These are phyloP conservation scores for Gentiana dahurica DNA, from an alignment of 257 asterid species.

Conservation along the genomic window DNA sequence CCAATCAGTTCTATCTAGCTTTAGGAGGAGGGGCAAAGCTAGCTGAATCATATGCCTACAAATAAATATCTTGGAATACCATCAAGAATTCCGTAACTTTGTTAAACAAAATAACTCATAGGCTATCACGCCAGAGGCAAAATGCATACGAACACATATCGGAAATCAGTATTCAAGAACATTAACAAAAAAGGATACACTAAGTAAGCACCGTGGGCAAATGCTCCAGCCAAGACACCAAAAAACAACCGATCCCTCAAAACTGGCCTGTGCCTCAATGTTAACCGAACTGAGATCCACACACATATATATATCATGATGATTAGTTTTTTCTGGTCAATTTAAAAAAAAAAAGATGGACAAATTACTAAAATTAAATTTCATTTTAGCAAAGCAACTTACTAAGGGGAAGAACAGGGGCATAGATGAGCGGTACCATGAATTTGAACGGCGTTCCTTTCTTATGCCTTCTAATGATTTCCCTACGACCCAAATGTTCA, in stretches of 20 bases:
- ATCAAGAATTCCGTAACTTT: too few species aligned
- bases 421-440: constrained; percentile 38
- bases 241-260: too few species aligned
- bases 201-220: constrained; percentile 46
- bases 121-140: too few species aligned
- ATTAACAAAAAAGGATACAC: constrained; percentile 38
- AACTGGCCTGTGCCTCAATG: too few species aligned
- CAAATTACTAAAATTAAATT: not conserved
- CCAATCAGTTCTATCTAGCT: too few species aligned
- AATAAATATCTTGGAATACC: too few species aligned
- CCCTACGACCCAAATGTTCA: constrained; percentile 17
- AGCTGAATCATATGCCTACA: too few species aligned
- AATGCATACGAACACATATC: too few species aligned
- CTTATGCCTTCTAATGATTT: constrained; percentile 37
- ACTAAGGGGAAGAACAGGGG: constrained; percentile 32
- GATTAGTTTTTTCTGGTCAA: not conserved
- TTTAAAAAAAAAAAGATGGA: not conserved
- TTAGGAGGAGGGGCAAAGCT: too few species aligned
- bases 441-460: constrained; percentile 52
- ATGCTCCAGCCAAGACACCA: too few species aligned
- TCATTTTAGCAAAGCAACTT: constrained; percentile 66
- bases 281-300: constrained; percentile 13
- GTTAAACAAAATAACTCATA: not conserved
- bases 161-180: not conserved
- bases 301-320: constrained; percentile 28